Conservation (phyloP, 106 monocot genomes). For the Apostasia shenzhenica region DNA sequence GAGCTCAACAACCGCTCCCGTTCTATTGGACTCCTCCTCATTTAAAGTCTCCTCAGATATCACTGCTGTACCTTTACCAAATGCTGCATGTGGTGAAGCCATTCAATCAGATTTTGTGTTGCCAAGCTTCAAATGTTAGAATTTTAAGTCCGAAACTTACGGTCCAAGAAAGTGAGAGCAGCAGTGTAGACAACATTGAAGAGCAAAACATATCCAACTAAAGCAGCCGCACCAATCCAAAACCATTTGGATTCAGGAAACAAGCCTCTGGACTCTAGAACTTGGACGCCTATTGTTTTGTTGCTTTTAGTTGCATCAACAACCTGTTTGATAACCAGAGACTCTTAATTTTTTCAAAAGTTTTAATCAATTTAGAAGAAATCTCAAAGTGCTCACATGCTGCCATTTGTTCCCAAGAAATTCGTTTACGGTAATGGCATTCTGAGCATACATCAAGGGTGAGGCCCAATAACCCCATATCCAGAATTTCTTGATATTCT, state of each 20-base stretch:
- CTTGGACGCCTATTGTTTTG: conserved; percentile 9
- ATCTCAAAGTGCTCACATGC: conserved; percentile 6
- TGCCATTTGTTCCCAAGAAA: conserved; percentile 26
- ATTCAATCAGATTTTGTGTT: too few species aligned
- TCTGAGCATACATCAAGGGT: conserved; percentile 22
- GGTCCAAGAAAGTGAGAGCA: conserved; percentile 19
- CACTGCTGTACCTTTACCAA: conserved; percentile 14
- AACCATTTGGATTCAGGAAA: conserved; percentile 24
- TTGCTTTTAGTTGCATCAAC: not conserved
- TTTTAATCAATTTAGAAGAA: not conserved
- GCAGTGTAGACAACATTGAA: conserved; percentile 19
- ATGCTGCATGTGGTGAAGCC: conserved; percentile 5
- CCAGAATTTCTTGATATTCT: conserved; percentile 20
- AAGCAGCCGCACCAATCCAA: conserved; percentile 23
- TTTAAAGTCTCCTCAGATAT: conserved; percentile 19
- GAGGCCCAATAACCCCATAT: conserved; percentile 33
- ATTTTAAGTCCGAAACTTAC: conserved; percentile 6
- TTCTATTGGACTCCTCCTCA: conserved; percentile 18
- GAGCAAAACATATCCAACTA: conserved; percentile 16
- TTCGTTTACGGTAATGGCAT: conserved; percentile 21
- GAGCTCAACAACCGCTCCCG: not conserved
- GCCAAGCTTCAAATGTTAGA: too few species aligned
- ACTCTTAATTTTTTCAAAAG: too few species aligned
- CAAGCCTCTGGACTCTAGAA: conserved; percentile 10
- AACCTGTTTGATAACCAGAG: not conserved